Evolutionary conservation across 108 stramenopile genomes (phyloP).

Genomic region (Aurantiochytrium sp.): DNA sequence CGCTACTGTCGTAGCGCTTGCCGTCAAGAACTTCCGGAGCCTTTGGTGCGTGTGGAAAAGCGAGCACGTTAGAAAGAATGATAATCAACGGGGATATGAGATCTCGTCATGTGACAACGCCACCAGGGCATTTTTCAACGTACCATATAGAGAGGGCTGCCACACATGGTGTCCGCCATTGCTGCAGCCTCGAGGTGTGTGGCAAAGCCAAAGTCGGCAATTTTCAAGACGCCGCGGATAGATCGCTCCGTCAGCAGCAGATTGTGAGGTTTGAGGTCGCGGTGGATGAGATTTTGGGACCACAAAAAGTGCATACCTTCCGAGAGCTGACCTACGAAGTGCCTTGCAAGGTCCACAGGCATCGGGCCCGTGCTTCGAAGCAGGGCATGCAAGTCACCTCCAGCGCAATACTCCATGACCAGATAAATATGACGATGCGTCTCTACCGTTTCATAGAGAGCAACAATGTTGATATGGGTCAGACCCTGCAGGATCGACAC

Average conservation of each 20-base stretch:
- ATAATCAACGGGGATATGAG: too few species aligned
- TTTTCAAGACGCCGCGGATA: constrained; percentile 53
- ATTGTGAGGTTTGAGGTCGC: constrained; percentile 96
- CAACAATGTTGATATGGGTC: constrained; percentile 79
- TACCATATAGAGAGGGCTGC: constrained; percentile 94
- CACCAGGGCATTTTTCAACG: constrained; percentile 66
- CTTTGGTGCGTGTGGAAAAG: not conserved
- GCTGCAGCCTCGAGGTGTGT: constrained; percentile 74
- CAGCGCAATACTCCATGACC: constrained; percentile 86
- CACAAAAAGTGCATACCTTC: constrained; percentile 78
- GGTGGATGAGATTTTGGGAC: constrained; percentile 71
- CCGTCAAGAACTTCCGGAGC: constrained; percentile 10
- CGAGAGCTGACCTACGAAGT: constrained; percentile 77
- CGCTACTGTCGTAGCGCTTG: constrained; percentile 83
- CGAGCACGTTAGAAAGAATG: too few species aligned
- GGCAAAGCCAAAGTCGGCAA: constrained; percentile 98
- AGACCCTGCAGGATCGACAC: constrained; percentile 83
- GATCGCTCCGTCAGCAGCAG: constrained; percentile 68
- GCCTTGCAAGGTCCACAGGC: constrained; percentile 65
- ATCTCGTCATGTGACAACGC: not conserved
- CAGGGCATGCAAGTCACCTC: constrained; percentile 80
- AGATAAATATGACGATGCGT: constrained; percentile 78
- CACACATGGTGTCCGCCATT: constrained; percentile 93
- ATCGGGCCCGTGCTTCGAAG: constrained; percentile 70
- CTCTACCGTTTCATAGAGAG: constrained; percentile 70